A percentile compares a stretch with the other conserved stretches of the same genome.
phyloP scores from a whole-genome alignment of 2,329 filamentous ascomycete genomes.

The Penicillium verrucosum region DNA sequence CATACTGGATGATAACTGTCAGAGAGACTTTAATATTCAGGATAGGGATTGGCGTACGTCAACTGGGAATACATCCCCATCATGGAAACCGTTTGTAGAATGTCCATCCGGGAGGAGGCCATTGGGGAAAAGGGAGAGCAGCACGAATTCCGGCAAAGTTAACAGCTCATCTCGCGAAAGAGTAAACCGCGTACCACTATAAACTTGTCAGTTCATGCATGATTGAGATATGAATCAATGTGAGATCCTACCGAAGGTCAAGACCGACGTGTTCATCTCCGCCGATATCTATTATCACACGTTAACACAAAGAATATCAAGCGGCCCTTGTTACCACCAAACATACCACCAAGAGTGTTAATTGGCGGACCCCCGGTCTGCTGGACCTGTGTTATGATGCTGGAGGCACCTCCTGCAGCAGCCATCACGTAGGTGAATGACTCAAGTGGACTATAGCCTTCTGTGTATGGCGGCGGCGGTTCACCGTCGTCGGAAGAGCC shows the following conservation, averaged over 20 bases:
- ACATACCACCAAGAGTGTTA: slow-evolving; percentile 77
- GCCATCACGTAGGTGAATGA: slow-evolving; percentile 98
- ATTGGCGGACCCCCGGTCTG: slow-evolving; percentile 82
- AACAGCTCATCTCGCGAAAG: slow-evolving; percentile 92
- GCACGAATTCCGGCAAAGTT: slow-evolving; percentile 93
- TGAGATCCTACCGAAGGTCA: slow-evolving; percentile 72
- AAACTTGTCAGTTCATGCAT: background rate
- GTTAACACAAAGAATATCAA: background rate
- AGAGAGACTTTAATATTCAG: background rate
- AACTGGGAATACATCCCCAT: slow-evolving; percentile 92
- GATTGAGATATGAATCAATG: background rate
- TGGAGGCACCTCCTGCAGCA: slow-evolving; percentile 91
- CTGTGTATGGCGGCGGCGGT: slow-evolving; percentile 92
- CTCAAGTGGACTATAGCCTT: slow-evolving; percentile 85
- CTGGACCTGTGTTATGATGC: slow-evolving; percentile 98
- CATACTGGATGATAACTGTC: slow-evolving; percentile 64
- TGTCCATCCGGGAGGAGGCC: slow-evolving; percentile 96
- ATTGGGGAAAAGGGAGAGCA: slow-evolving; percentile 96
- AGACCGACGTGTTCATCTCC: slow-evolving; percentile 93
- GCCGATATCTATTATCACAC: slow-evolving; percentile 60
- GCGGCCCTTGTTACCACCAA: background rate
- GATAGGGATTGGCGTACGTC: slow-evolving; percentile 65
- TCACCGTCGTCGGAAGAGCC: slow-evolving; percentile 75
- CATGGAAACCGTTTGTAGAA: slow-evolving; percentile 78
- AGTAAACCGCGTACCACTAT: slow-evolving; percentile 86